Percentiles rank a stretch among this genome's conserved stretches.
Conservation (phyloP, 805 yeast species). For the Kazachstania taianensis region DNA sequence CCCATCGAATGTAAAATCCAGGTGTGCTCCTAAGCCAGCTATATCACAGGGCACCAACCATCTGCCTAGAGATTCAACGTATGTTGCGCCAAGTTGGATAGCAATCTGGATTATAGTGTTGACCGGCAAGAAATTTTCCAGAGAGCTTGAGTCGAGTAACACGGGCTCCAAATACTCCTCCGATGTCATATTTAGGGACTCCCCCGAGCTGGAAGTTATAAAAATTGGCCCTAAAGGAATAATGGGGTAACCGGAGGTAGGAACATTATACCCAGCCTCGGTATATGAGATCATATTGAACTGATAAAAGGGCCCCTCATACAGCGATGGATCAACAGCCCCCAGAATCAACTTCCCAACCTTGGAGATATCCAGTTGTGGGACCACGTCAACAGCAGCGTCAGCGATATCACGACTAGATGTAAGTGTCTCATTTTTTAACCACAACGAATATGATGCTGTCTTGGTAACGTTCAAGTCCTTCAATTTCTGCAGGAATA, state of each 20-base stretch:
- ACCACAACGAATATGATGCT: constrained; percentile 37
- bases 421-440: constrained; percentile 18
- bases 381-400: constrained; percentile 2
- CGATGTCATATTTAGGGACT: constrained; percentile 27
- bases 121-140: constrained; percentile 43
- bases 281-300: constrained; percentile 41
- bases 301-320: constrained; percentile 36
- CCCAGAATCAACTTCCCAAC: constrained; percentile 43
- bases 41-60: constrained; percentile 62
- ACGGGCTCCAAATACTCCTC: constrained; percentile 39
- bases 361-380: background rate
- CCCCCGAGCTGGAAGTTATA: constrained; percentile 36
- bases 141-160: constrained; percentile 46
- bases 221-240: constrained; percentile 38
- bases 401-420: constrained; percentile 1
- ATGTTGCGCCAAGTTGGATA: constrained; percentile 59
- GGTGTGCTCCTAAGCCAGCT: constrained; percentile 36
- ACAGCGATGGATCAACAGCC: constrained; percentile 41
- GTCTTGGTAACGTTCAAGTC: constrained; percentile 27
- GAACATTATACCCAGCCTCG: constrained; percentile 11
- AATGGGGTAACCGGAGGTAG: constrained; percentile 33
- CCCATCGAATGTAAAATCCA: constrained; percentile 46
- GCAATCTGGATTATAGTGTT: constrained; percentile 51
- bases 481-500: constrained; percentile 29
- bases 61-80: constrained; percentile 33